A percentile compares a stretch with the other conserved stretches of the same genome.
Conservation (phyloP, 371 early-diverging fungal species). For the Encephalitozoon cuniculi region DNA sequence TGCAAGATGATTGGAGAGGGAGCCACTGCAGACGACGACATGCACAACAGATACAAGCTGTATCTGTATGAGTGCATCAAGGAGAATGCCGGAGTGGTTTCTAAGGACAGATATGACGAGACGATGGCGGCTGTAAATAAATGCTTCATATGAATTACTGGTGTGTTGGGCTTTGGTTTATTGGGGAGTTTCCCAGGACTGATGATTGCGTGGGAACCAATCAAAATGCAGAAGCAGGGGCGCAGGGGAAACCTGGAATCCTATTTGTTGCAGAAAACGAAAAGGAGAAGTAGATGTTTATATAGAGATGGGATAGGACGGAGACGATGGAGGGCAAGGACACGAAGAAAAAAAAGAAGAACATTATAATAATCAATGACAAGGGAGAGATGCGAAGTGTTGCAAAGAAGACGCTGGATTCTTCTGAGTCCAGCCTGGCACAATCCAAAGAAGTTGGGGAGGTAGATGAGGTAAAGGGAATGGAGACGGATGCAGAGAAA, state of each 20-base stretch:
- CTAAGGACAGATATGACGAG: background rate
- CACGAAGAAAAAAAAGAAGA: constrained; percentile 10
- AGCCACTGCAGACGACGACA: background rate
- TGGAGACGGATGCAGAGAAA: background rate
- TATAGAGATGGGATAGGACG: background rate
- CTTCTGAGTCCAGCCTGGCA: too few relatives aligned
- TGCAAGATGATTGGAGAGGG: background rate
- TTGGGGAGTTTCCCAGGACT: background rate
- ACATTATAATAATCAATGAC: constrained; percentile 27
- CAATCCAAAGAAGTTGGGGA: background rate
- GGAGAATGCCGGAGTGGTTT: background rate
- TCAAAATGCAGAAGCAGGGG: background rate
- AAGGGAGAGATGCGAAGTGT: constrained; percentile 10
- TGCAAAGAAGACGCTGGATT: background rate
- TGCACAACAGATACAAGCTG: constrained; percentile 2
- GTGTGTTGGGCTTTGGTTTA: background rate
- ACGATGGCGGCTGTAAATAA: background rate
- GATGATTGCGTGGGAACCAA: background rate
- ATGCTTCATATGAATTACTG: background rate
- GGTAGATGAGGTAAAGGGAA: background rate
- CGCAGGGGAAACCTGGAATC: background rate
- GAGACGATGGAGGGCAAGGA: constrained; percentile 20
- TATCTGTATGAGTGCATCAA: constrained; percentile 4
- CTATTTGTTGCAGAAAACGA: background rate
- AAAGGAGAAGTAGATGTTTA: constrained; percentile 3